phyloP scores from a whole-genome alignment of 306 rosid genomes.

The Quercus engelmannii region DNA sequence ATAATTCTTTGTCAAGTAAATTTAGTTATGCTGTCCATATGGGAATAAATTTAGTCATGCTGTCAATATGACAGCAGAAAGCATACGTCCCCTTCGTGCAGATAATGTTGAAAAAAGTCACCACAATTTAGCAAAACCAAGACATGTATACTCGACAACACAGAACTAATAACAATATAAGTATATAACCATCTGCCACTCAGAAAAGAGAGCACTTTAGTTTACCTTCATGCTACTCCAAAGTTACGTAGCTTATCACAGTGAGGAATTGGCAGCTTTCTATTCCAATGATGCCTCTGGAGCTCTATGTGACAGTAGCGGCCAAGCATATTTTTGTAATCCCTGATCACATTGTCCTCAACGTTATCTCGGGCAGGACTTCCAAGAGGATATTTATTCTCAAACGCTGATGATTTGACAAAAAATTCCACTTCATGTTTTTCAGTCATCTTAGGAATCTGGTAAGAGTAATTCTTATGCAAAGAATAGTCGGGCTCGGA shows the following conservation, averaged over 20 bases:
- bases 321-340: conserved; percentile 59
- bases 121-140: background rate
- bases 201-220: background rate
- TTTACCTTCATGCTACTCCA: conserved; percentile 60
- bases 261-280: conserved; percentile 72
- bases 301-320: conserved; percentile 81
- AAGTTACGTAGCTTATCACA: conserved; percentile 63
- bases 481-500: conserved; percentile 72
- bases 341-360: conserved; percentile 65
- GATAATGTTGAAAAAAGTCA: background rate
- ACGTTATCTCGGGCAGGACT: conserved; percentile 62
- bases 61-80: background rate
- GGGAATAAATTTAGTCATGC: background rate
- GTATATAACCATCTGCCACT: background rate
- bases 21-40: background rate
- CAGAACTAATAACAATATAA: background rate
- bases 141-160: conserved; percentile 2
- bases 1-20: background rate
- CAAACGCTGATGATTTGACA: conserved; percentile 64
- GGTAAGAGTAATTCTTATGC: conserved; percentile 59
- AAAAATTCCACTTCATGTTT: conserved; percentile 64
- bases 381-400: conserved; percentile 61
- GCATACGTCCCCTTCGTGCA: background rate
- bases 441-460: conserved; percentile 53
- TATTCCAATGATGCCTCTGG: conserved; percentile 85